A percentile compares a stretch with the other conserved stretches of the same genome.
Conservation (phyloP, 129 eudicot genomes). For the Logfia minima region DNA sequence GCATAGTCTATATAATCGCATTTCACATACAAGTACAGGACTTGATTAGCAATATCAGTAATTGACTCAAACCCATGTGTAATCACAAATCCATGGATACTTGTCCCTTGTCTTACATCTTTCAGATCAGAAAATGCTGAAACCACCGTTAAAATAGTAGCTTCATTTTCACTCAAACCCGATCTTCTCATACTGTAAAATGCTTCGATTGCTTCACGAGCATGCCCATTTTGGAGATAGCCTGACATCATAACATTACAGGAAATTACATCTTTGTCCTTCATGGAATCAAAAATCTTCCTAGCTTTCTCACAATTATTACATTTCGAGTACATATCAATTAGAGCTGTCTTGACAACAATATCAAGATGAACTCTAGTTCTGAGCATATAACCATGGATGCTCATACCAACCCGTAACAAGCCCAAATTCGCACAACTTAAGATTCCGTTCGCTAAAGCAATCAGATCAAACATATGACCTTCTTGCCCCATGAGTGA, state of each 20-base stretch:
- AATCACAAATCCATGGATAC: slow-evolving; percentile 54
- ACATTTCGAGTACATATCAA: slow-evolving; percentile 59
- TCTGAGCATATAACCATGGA: slow-evolving; percentile 53
- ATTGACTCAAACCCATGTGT: slow-evolving; percentile 48
- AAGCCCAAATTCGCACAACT: slow-evolving; percentile 49
- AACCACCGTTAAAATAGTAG: slow-evolving; percentile 38
- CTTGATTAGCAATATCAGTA: slow-evolving; percentile 56
- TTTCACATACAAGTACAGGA: slow-evolving; percentile 49
- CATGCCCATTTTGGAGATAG: slow-evolving; percentile 46
- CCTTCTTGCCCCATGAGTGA: slow-evolving; percentile 41
- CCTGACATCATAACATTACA: slow-evolving; percentile 56
- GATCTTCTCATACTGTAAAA: slow-evolving; percentile 35
- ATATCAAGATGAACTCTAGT: slow-evolving; percentile 45
- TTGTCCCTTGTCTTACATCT: slow-evolving; percentile 34
- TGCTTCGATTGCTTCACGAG: slow-evolving; percentile 32
- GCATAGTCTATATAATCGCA: slow-evolving; percentile 42
- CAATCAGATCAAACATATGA: slow-evolving; percentile 38
- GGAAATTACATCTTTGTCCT: slow-evolving; percentile 46
- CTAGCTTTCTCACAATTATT: slow-evolving; percentile 33
- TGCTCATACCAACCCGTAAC: slow-evolving; percentile 47
- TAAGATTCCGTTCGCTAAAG: slow-evolving; percentile 56
- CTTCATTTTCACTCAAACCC: slow-evolving; percentile 40
- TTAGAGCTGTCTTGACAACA: slow-evolving; percentile 50
- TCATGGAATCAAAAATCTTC: slow-evolving; percentile 35
- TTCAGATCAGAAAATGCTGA: slow-evolving; percentile 45